A percentile compares a stretch with the other conserved stretches of the same genome.
phyloP scores from a whole-genome alignment of 306 rosid species.

The Malus sieversii region DNA sequence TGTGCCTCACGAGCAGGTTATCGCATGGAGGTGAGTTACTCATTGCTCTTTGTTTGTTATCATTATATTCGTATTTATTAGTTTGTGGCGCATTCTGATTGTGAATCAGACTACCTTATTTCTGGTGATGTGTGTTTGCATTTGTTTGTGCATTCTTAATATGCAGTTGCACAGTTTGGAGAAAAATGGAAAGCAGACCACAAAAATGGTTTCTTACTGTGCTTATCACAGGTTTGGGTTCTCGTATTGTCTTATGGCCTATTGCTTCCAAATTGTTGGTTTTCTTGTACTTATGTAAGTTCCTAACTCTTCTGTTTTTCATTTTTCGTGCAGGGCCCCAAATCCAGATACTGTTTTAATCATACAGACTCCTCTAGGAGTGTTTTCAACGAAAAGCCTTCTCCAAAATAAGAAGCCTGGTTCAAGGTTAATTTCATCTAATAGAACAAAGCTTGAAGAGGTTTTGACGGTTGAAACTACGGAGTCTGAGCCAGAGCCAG shows the following conservation, averaged over 20 bases:
- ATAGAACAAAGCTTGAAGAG: constrained; percentile 49
- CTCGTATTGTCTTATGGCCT: constrained; percentile 1
- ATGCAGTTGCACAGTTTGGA: constrained; percentile 88
- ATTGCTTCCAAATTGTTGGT: neutral
- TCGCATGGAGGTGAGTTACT: constrained; percentile 83
- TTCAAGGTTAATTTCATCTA: constrained; percentile 83
- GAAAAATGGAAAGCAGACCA: constrained; percentile 85
- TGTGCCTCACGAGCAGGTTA: constrained; percentile 99
- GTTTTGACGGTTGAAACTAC: constrained; percentile 41
- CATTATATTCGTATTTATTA: neutral
- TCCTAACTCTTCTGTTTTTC: constrained; percentile 5
- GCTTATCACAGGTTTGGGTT: constrained; percentile 89
- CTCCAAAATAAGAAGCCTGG: constrained; percentile 78
- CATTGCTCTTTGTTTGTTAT: constrained; percentile 4
- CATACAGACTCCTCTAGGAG: constrained; percentile 86
- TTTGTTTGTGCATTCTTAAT: constrained; percentile 19
- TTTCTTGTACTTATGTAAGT: neutral
- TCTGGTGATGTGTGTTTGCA: constrained; percentile 6
- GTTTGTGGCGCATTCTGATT: neutral
- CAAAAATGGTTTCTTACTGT: constrained; percentile 92
- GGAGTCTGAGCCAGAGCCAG: constrained; percentile 57
- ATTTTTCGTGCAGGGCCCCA: constrained; percentile 72
- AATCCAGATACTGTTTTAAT: constrained; percentile 93
- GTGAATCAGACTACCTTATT: constrained; percentile 10
- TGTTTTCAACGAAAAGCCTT: constrained; percentile 88